phyloP scores from a whole-genome alignment of 495 filamentous ascomycete species.

The Terfezia boudieri region DNA sequence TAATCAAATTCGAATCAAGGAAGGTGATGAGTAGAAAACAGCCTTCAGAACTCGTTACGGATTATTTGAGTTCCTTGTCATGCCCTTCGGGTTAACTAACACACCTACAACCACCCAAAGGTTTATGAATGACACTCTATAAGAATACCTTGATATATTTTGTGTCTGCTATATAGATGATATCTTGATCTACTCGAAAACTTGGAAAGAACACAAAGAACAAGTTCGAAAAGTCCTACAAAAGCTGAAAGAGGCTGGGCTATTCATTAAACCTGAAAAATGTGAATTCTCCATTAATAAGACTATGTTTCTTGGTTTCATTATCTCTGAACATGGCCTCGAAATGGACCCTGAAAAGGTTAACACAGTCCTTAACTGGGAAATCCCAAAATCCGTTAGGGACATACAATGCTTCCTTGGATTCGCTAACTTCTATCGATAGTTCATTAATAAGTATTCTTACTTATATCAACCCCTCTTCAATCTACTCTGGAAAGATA shows the following conservation, averaged over 20 bases:
- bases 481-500: not conserved
- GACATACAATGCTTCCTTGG: slow-evolving; percentile 2
- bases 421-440: not conserved
- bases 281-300: not conserved
- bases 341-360: slow-evolving; percentile 2
- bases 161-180: slow-evolving; percentile 7
- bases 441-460: not conserved
- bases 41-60: slow-evolving; percentile 13
- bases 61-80: slow-evolving; percentile 16
- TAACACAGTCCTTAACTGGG: not conserved
- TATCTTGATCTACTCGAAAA: slow-evolving; percentile 12
- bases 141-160: slow-evolving; percentile 7
- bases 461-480: not conserved
- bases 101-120: slow-evolving; percentile 1
- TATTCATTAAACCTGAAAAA: slow-evolving; percentile 1
- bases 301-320: not conserved
- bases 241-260: not conserved
- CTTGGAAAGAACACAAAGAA: slow-evolving; percentile 5
- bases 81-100: slow-evolving; percentile 11
- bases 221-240: slow-evolving; percentile 4
- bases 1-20: not conserved
- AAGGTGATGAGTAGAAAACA: slow-evolving; percentile 7
- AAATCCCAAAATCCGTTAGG: not conserved
- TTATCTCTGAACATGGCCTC: not conserved
- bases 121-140: slow-evolving; percentile 8